Evolutionary conservation across 2,329 filamentous ascomycete species (phyloP).

Genomic region (Talaromyces sp.): DNA sequence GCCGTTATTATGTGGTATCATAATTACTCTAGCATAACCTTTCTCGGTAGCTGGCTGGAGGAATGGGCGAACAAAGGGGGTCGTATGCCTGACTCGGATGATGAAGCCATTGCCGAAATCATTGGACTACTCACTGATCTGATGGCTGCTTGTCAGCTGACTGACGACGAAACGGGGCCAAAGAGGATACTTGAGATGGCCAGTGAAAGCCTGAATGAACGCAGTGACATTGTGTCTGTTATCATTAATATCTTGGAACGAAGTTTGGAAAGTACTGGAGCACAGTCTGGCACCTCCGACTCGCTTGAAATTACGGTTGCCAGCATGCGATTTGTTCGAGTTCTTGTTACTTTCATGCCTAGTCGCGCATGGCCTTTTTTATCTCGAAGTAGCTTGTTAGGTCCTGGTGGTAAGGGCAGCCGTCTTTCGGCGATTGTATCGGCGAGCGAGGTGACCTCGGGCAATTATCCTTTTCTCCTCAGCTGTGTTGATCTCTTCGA

Average conservation of each 20-base stretch:
- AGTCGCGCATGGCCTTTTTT: conserved; percentile 88
- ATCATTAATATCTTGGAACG: conserved; percentile 82
- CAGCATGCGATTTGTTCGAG: conserved; percentile 76
- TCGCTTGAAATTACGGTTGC: conserved; percentile 66
- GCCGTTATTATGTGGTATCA: conserved; percentile 72
- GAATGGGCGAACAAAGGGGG: conserved; percentile 47
- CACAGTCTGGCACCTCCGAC: conserved; percentile 61
- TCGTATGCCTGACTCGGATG: conserved; percentile 53
- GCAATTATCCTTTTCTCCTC: conserved; percentile 73
- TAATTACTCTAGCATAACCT: conserved; percentile 72
- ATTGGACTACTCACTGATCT: conserved; percentile 71
- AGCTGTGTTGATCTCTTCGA: conserved; percentile 72
- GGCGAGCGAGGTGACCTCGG: conserved; percentile 73
- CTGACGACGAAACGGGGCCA: conserved; percentile 36
- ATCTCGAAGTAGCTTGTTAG: conserved; percentile 74
- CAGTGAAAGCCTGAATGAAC: conserved; percentile 47
- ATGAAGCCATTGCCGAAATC: conserved; percentile 67
- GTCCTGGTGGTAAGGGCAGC: conserved; percentile 70
- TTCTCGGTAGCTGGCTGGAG: conserved; percentile 68
- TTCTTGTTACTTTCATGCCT: conserved; percentile 68
- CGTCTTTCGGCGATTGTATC: conserved; percentile 75
- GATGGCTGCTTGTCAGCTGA: conserved; percentile 48
- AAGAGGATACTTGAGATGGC: conserved; percentile 49
- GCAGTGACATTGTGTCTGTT: conserved; percentile 71
- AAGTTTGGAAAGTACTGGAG: conserved; percentile 50